Evolutionary conservation across 257 asterid genomes (phyloP).

Genomic region (Echium plantagineum): DNA sequence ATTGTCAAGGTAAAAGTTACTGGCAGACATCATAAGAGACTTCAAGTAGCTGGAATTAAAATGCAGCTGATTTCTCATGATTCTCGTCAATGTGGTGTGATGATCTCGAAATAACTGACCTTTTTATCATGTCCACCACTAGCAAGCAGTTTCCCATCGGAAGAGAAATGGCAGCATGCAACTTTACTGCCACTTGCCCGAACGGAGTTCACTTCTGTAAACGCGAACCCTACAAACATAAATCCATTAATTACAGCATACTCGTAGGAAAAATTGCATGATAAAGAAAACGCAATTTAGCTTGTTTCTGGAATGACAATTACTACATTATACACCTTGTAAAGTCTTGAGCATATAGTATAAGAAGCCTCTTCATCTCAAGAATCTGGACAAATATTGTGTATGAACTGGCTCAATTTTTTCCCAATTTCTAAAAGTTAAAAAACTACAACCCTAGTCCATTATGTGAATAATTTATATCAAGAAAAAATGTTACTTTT

Average conservation of each 20-base stretch:
- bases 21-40: slow-evolving; percentile 1
- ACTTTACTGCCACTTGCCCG: slow-evolving; percentile 80
- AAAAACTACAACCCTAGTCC: background rate
- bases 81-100: background rate
- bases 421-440: background rate
- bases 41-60: background rate
- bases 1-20: slow-evolving; percentile 4
- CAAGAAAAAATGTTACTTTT: background rate
- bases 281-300: background rate
- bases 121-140: slow-evolving; percentile 98
- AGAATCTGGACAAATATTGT: no score
- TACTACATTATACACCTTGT: background rate
- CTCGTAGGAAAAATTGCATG: background rate
- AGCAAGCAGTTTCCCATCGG: slow-evolving; percentile 93
- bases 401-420: background rate
- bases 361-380: background rate
- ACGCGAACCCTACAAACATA: slow-evolving; percentile 54
- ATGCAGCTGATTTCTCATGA: background rate
- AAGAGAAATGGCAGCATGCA: slow-evolving; percentile 87
- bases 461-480: background rate
- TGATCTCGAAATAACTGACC: slow-evolving; percentile 20
- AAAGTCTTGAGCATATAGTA: background rate
- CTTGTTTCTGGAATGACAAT: background rate
- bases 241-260: slow-evolving; percentile 13
- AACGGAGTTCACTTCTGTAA: slow-evolving; percentile 56